A percentile compares a stretch with the other conserved stretches of the same genome.
These are phyloP conservation scores for Trichoderma oligosporum DNA, from an alignment of 2,329 filamentous ascomycete genomes.

Conservation along the genomic window DNA sequence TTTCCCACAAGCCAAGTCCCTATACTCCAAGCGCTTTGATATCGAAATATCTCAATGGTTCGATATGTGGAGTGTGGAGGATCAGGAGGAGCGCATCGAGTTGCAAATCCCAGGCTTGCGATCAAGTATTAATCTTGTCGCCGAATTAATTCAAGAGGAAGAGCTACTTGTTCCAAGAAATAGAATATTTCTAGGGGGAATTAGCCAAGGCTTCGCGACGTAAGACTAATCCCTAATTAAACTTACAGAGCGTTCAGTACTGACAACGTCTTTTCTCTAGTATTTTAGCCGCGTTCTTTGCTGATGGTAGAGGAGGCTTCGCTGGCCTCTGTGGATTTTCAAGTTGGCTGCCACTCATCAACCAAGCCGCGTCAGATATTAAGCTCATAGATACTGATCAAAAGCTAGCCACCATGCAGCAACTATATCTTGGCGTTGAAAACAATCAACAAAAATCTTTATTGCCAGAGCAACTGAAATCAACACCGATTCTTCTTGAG, in stretches of 20 bases:
- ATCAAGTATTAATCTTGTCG: neutral
- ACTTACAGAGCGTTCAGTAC: neutral
- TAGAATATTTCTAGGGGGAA: neutral
- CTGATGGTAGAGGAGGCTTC: slow-evolving; percentile 4
- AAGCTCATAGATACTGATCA: neutral
- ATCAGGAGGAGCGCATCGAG: neutral
- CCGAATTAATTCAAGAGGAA: neutral
- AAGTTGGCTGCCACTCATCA: slow-evolving; percentile 1
- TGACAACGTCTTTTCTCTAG: neutral
- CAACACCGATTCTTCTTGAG: slow-evolving; percentile 3
- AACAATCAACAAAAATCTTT: neutral
- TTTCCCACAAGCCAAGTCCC: neutral
- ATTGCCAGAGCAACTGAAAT: neutral
- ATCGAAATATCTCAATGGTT: slow-evolving; percentile 11
- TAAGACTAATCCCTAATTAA: neutral
- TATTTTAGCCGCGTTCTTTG: neutral
- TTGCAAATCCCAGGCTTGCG: neutral
- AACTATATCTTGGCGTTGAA: neutral
- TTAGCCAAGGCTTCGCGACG: slow-evolving; percentile 12
- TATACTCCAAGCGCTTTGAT: neutral
- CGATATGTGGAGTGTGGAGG: slow-evolving; percentile 4
- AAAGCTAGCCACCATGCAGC: neutral
- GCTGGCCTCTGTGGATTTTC: slow-evolving; percentile 8
- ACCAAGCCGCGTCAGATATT: neutral
- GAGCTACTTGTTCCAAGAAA: neutral